A percentile compares a stretch with the other conserved stretches of the same genome.
Evolutionary conservation across 2,329 filamentous ascomycete genomes (phyloP).

Genomic region (Macrophomina phaseolina): DNA sequence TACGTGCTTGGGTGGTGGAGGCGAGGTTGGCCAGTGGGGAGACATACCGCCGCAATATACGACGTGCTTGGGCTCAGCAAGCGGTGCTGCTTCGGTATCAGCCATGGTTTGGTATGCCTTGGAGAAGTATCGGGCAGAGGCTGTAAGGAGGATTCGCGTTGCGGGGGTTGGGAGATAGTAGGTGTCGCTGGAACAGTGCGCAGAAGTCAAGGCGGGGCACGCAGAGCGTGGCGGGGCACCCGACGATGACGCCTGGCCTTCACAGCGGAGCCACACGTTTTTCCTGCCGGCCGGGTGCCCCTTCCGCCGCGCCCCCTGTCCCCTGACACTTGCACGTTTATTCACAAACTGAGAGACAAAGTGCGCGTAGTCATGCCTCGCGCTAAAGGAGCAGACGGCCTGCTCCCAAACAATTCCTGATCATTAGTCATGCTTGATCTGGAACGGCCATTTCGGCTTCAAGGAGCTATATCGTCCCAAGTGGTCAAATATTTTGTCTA

Average conservation of each 20-base stretch:
- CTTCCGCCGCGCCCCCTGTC: too few relatives aligned
- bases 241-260: too few relatives aligned
- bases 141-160: not conserved
- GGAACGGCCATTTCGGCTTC: not conserved
- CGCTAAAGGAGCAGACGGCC: too few relatives aligned
- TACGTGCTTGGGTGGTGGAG: not conserved
- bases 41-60: conserved; percentile 66
- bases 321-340: too few relatives aligned
- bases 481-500: not conserved
- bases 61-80: conserved; percentile 56
- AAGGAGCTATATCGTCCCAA: not conserved
- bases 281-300: too few relatives aligned
- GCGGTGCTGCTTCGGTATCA: conserved; percentile 32
- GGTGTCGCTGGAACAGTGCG: too few relatives aligned
- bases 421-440: not conserved
- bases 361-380: too few relatives aligned
- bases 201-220: too few relatives aligned
- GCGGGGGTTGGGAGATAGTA: not conserved
- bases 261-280: too few relatives aligned
- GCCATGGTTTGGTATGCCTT: conserved; percentile 24
- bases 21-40: not conserved
- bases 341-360: too few relatives aligned
- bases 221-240: not conserved
- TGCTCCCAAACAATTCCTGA: too few relatives aligned
- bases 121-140: not conserved